These are phyloP conservation scores for Verticillium nonalfalfae DNA, from an alignment of 2,329 filamentous ascomycete species.

Conservation along the genomic window DNA sequence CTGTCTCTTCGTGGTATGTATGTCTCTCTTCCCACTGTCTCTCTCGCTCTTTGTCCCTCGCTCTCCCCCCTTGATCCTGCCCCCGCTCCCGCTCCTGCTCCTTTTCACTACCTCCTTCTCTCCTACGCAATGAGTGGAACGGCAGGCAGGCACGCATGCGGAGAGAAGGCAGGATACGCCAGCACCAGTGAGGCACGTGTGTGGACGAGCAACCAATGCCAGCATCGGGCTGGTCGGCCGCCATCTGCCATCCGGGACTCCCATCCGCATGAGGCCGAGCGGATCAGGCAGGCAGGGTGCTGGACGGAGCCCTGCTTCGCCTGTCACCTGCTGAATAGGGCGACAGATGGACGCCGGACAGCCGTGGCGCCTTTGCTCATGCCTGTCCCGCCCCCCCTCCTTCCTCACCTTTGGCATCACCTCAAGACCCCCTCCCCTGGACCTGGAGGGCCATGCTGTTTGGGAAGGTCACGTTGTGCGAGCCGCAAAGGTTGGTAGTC, in stretches of 20 bases:
- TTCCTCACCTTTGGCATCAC: not conserved
- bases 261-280: not conserved
- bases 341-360: not conserved
- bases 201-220: not conserved
- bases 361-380: no score
- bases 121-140: not conserved
- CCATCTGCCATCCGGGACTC: not conserved
- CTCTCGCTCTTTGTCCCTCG: no score
- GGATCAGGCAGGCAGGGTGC: not conserved
- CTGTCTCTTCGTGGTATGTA: not conserved
- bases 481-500: not conserved
- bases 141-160: no score
- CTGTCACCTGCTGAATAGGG: not conserved
- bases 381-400: no score
- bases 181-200: not conserved
- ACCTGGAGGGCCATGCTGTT: not conserved
- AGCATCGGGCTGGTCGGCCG: not conserved
- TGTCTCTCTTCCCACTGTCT: no score
- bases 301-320: not conserved
- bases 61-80: no score
- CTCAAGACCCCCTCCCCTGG: no score
- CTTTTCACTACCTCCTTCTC: no score
- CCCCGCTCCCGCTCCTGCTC: no score
- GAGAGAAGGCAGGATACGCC: no score
- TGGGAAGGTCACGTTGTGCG: not conserved